Conservation (phyloP, 805 yeast genomes). For the Kuraishia piskuri region DNA sequence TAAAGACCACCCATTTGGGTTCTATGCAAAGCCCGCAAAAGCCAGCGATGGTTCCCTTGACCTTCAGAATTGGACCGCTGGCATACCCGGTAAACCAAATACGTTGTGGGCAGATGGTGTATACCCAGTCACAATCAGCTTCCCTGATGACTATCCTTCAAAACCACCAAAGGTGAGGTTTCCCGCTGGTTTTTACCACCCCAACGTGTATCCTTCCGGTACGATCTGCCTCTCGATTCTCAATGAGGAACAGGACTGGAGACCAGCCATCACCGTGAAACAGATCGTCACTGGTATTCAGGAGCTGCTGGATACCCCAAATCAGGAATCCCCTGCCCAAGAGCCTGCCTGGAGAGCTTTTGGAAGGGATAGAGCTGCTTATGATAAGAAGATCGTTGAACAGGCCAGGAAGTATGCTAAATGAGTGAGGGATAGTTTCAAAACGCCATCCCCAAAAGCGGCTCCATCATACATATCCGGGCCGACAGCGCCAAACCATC, state of each 20-base stretch:
- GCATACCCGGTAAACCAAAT: slow-evolving; percentile 86
- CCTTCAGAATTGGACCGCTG: slow-evolving; percentile 85
- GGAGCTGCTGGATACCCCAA: slow-evolving; percentile 82
- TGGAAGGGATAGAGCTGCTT: slow-evolving; percentile 55
- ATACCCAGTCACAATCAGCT: slow-evolving; percentile 72
- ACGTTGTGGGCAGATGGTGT: slow-evolving; percentile 90
- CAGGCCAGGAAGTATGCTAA: slow-evolving; percentile 69
- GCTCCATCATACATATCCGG: background rate
- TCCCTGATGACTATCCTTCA: slow-evolving; percentile 90
- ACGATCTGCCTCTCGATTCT: slow-evolving; percentile 88
- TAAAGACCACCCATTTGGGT: slow-evolving; percentile 97
- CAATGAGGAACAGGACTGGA: slow-evolving; percentile 96
- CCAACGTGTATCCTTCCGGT: slow-evolving; percentile 96
- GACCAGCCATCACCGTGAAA: slow-evolving; percentile 89
- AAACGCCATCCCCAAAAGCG: background rate
- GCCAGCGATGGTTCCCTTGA: slow-evolving; percentile 77
- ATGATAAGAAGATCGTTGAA: slow-evolving; percentile 69
- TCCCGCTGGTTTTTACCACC: slow-evolving; percentile 89
- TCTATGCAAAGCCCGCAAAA: slow-evolving; percentile 84
- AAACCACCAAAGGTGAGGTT: slow-evolving; percentile 94
- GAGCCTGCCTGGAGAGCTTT: slow-evolving; percentile 93
- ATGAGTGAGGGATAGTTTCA: background rate
- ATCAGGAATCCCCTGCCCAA: slow-evolving; percentile 95
- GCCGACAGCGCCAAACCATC: too few relatives aligned
- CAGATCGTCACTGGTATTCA: slow-evolving; percentile 90